These are phyloP conservation scores for Globisporangium acanthophoron DNA, from an alignment of 352 stramenopile genomes.

Conservation along the genomic window DNA sequence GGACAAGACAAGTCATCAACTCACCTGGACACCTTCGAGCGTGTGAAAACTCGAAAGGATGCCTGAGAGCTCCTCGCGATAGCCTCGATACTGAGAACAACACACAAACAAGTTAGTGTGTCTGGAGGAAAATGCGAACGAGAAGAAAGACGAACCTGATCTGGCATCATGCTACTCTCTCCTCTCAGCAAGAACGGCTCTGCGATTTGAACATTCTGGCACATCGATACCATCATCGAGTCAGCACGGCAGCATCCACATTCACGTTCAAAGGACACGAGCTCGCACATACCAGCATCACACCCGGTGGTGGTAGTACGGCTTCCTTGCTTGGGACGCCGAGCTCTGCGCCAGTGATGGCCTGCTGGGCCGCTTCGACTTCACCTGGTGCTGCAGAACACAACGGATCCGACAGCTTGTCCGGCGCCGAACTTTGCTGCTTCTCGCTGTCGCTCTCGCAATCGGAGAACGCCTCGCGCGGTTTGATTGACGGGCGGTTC, in stretches of 20 bases:
- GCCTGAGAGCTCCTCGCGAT: constrained; percentile 45
- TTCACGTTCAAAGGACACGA: no score
- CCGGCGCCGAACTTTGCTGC: not conserved
- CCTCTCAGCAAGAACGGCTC: constrained; percentile 18
- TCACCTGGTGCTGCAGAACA: not conserved
- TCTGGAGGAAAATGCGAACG: not conserved
- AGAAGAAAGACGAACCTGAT: constrained; percentile 1
- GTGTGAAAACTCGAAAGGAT: constrained; percentile 34
- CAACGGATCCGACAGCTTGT: not conserved
- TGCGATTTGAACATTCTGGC: constrained; percentile 29
- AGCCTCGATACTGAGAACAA: constrained; percentile 19
- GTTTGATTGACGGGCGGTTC: constrained; percentile 13
- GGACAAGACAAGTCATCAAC: not conserved
- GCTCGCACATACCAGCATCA: not conserved
- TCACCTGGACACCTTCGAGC: constrained; percentile 38
- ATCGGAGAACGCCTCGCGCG: not conserved
- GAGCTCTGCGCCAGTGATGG: not conserved
- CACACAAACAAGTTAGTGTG: not conserved
- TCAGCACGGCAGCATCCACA: no score
- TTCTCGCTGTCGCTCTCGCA: not conserved
- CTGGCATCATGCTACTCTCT: not conserved
- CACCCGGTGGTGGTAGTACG: not conserved
- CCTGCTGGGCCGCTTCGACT: not conserved
- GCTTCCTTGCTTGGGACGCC: not conserved
- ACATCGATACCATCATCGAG: not conserved